Percentiles rank a stretch among this genome's conserved stretches.
Evolutionary conservation across 495 filamentous ascomycete genomes (phyloP).

Genomic region (Trichoderma erinaceum): DNA sequence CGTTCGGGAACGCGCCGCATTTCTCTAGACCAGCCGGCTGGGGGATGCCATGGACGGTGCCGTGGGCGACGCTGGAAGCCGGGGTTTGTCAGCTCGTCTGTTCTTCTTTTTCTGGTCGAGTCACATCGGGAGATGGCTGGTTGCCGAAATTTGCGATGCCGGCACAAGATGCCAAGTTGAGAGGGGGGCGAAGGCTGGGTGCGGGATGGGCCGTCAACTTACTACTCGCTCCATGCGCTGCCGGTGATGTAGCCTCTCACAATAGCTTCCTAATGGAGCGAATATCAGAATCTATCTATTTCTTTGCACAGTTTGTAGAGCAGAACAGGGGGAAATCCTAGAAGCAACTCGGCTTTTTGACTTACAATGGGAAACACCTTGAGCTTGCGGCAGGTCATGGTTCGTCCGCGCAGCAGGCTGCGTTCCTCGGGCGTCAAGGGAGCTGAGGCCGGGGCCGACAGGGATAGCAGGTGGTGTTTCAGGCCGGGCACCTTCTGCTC

Average conservation of each 20-base stretch:
- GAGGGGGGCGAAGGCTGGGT: neutral
- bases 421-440: constrained; percentile 35
- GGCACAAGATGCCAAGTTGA: neutral
- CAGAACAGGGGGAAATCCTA: no score
- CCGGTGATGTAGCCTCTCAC: constrained; percentile 94
- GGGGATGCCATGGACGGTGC: constrained; percentile 75
- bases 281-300: neutral
- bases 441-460: constrained; percentile 56
- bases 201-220: neutral
- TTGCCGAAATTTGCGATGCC: neutral
- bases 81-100: constrained; percentile 37
- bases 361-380: constrained; percentile 65
- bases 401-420: constrained; percentile 55
- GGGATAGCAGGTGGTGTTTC: constrained; percentile 69
- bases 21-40: constrained; percentile 62
- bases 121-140: neutral
- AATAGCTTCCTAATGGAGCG: constrained; percentile 33
- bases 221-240: constrained; percentile 79
- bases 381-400: constrained; percentile 76
- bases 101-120: no score
- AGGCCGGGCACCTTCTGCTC: constrained; percentile 56
- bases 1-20: constrained; percentile 59
- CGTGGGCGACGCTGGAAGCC: constrained; percentile 23
- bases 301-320: no score
- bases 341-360: constrained; percentile 25